Conservation (phyloP, 2,329 filamentous ascomycete genomes). For the Neospermospora avenae region DNA sequence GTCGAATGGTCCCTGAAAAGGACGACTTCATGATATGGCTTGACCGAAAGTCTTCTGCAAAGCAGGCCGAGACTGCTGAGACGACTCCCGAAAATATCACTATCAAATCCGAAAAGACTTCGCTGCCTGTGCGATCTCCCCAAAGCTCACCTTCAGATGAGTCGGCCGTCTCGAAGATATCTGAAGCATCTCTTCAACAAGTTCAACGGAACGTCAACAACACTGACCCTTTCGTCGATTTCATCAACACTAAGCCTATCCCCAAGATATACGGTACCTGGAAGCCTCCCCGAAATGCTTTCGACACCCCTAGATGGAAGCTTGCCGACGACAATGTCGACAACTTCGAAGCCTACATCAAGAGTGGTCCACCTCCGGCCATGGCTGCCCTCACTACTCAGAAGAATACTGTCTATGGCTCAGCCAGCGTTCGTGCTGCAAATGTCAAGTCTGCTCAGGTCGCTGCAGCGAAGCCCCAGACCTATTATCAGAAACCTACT, state of each 20-base stretch:
- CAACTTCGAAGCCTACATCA: conserved; percentile 3
- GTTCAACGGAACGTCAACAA: neutral
- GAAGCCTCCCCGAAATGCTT: neutral
- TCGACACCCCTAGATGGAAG: neutral
- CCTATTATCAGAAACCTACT: neutral
- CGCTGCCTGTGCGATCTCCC: neutral
- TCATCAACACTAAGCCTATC: neutral
- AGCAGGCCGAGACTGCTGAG: neutral
- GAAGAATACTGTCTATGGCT: neutral
- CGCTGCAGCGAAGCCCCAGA: neutral
- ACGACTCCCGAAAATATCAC: neutral
- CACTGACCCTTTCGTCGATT: neutral
- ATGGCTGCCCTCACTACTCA: neutral
- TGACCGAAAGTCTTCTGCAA: neutral
- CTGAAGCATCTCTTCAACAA: neutral
- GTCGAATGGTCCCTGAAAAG: neutral
- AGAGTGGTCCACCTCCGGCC: neutral
- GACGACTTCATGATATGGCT: conserved; percentile 1
- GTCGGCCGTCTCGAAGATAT: neutral
- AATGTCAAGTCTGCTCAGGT: neutral
- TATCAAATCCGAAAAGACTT: neutral
- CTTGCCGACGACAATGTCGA: neutral
- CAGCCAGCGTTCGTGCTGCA: neutral
- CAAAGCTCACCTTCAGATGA: neutral
- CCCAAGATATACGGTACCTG: neutral